Base-by-base conservation (phyloP, 441 rosid genomes). In the Melastoma candidum region DNA sequence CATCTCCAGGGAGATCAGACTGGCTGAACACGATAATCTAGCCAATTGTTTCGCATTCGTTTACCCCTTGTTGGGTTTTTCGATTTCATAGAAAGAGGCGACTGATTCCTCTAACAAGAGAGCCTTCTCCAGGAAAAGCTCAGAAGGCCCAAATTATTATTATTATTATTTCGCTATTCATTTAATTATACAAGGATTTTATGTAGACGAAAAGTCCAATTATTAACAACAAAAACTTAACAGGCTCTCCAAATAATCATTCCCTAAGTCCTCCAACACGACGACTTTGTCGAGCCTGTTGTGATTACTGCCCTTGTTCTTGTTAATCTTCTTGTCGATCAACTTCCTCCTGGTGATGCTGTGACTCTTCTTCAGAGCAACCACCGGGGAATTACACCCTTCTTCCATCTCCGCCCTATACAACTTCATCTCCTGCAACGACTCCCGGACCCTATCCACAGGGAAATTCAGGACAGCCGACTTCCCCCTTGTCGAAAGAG, bases 401-500 rank as follows among this genome's bases (percentile, higher is more conserved):
- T 74, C 97, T 14, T 76, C 87, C 4, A 60, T 26, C 22, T 76
- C 87, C 4, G 60, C 26, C 44, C 67, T 54, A 12, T 59, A 75
- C 41, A 41, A 4, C 64, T 68, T 72, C 63, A 90, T 68, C 27
- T 81, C 95, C 61, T 57, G 57, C 1, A 87, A 84, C 11, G 97
- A 90, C 26, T 81, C 82, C 57, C 55, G 51, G 9, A 84, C 97
- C 60, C 59, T 80, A 52, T 84, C 97, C 17, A 61, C 82, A 6
- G 97, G 85, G 61, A 90, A 90, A 47, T 90, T 90, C 0, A 90
- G 82, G 5, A 84, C 61, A 2, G 97, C 95, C 1, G 77, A 73
- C 0, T 77, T 46, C n/a, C 97, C 97, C 61, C 97, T 72, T 90
- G 80, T 87, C 22, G 92, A 60, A n/a, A 70, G 81, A 12, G 97